Conservation (phyloP, 148 eudicot genomes). For the Nepenthes mirabilis region DNA sequence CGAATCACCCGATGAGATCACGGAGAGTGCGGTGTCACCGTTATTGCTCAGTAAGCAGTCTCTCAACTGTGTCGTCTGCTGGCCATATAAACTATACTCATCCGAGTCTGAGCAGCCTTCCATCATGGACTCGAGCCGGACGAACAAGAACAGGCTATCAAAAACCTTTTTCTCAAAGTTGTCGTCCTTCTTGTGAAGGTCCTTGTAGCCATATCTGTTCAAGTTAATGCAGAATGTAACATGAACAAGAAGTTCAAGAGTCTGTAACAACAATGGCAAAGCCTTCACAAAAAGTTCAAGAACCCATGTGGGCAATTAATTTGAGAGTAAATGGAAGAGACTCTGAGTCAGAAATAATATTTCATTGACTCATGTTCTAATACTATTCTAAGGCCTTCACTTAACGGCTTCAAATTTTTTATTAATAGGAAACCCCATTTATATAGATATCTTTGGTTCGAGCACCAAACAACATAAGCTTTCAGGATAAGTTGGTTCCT, state of each 20-base stretch:
- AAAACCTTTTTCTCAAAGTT: constrained; percentile 82
- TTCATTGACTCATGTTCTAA: too few relatives aligned
- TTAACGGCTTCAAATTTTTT: too few relatives aligned
- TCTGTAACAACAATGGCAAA: too few relatives aligned
- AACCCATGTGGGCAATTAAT: too few relatives aligned
- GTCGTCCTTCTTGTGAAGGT: constrained; percentile 86
- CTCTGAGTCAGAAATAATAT: too few relatives aligned
- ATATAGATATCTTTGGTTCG: too few relatives aligned
- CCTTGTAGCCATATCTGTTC: constrained; percentile 77
- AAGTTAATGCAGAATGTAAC: neutral
- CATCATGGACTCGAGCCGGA: constrained; percentile 91
- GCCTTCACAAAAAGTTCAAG: too few relatives aligned
- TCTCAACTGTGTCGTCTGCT: constrained; percentile 44
- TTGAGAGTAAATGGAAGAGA: too few relatives aligned
- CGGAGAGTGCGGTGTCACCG: constrained; percentile 9
- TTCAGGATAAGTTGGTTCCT: too few relatives aligned
- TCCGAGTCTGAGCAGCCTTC: constrained; percentile 94
- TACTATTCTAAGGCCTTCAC: too few relatives aligned
- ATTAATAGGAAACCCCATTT: too few relatives aligned
- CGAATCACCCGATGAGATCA: constrained; percentile 60
- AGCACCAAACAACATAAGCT: too few relatives aligned
- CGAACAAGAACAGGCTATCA: constrained; percentile 63
- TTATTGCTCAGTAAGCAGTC: constrained; percentile 22
- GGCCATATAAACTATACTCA: constrained; percentile 69
- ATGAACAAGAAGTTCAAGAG: neutral